A percentile compares a stretch with the other conserved stretches of the same genome.
These are phyloP conservation scores for Funneliformis mosseae DNA, from an alignment of 192 early-diverging fungal genomes.

Conservation along the genomic window DNA sequence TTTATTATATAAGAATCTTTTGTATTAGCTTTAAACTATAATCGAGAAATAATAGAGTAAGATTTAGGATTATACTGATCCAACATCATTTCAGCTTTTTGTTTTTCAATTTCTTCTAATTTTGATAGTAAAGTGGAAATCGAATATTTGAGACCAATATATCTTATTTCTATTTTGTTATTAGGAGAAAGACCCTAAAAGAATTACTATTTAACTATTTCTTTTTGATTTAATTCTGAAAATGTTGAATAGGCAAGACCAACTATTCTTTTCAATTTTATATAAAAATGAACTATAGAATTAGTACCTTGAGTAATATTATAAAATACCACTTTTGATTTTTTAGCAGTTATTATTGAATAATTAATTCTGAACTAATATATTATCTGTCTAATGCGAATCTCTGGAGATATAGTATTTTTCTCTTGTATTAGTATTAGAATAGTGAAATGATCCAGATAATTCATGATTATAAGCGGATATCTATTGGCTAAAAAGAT, in stretches of 20 bases:
- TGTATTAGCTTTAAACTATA: neutral
- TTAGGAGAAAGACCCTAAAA: slow-evolving; percentile 9
- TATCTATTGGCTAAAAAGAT: no score
- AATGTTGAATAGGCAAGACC: neutral
- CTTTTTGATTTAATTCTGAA: no score
- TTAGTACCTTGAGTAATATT: neutral
- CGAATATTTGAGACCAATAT: neutral
- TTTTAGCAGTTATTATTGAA: neutral
- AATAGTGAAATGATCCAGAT: no score
- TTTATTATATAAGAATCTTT: slow-evolving; percentile 9
- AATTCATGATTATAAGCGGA: no score
- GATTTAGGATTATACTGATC: no score
- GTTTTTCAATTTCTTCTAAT: slow-evolving; percentile 28
- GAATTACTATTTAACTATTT: neutral
- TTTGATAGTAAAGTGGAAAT: slow-evolving; percentile 11
- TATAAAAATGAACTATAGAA: slow-evolving; percentile 15
- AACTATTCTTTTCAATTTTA: slow-evolving; percentile 11
- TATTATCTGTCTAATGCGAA: neutral
- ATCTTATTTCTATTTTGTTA: slow-evolving; percentile 15
- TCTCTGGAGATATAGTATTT: no score
- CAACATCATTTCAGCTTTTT: neutral
- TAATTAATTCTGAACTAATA: no score
- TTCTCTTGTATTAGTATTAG: no score
- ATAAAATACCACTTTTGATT: neutral
- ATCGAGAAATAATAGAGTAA: neutral